phyloP scores from a whole-genome alignment of 768 basidiomycete genomes.

The Collybia nuda region DNA sequence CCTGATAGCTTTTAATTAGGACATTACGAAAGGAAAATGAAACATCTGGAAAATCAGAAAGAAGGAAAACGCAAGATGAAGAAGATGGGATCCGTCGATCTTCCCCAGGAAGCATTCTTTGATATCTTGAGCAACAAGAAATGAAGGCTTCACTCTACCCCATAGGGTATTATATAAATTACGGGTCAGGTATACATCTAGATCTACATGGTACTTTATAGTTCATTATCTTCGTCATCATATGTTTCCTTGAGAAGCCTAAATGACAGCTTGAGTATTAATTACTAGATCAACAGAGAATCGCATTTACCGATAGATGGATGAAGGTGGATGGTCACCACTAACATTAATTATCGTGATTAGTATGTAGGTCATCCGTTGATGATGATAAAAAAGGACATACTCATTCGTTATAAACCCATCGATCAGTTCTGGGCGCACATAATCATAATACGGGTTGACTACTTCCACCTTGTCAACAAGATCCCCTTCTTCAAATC shows the following conservation, averaged over 20 bases:
- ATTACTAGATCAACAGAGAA: conserved; percentile 1
- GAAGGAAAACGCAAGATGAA: conserved; percentile 91
- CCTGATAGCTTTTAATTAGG: conserved; percentile 38
- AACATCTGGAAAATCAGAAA: conserved; percentile 87
- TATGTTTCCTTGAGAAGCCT: conserved; percentile 92
- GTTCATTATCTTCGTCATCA: conserved; percentile 89
- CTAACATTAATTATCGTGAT: conserved; percentile 38
- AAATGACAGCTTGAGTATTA: conserved; percentile 13
- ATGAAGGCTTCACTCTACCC: conserved; percentile 14
- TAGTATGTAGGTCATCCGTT: too few relatives aligned
- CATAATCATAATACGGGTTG: conserved; percentile 97
- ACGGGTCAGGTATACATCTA: conserved; percentile 16
- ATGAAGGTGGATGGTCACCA: conserved; percentile 95
- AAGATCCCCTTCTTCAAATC: conserved; percentile 75
- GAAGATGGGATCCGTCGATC: conserved; percentile 80
- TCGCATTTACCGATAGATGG: conserved; percentile 74
- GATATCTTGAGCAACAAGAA: conserved; percentile 74
- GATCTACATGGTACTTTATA: conserved; percentile 38
- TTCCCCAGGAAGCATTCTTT: conserved; percentile 97
- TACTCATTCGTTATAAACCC: conserved; percentile 97
- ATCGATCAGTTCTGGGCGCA: conserved; percentile 88
- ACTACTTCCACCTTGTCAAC: conserved; percentile 90
- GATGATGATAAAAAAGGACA: conserved; percentile 33
- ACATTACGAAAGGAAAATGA: conserved; percentile 92
- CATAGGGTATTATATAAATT: conserved; percentile 16